Evolutionary conservation across 2,329 filamentous ascomycete genomes (phyloP).

Genomic region (Teratosphaeriaceae sp.): DNA sequence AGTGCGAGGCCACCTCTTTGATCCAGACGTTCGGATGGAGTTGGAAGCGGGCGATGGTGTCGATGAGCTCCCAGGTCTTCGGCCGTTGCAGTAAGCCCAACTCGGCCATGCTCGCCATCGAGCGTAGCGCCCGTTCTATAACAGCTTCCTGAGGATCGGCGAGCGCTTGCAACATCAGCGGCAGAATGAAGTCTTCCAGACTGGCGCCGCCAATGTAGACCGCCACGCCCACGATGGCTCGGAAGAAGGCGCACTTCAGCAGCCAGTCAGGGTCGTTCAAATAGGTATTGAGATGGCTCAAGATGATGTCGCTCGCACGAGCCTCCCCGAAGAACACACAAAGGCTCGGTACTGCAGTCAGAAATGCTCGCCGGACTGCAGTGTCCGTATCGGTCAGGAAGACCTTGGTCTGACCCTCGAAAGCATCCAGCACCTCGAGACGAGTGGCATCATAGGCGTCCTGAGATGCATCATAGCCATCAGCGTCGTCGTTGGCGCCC

Average conservation of each 20-base stretch:
- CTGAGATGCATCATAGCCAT: slow-evolving; percentile 58
- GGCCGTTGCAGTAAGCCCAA: slow-evolving; percentile 79
- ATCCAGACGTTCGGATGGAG: slow-evolving; percentile 97
- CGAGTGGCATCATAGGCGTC: slow-evolving; percentile 84
- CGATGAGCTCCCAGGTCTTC: slow-evolving; percentile 81
- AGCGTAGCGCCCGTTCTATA: slow-evolving; percentile 81
- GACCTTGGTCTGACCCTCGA: slow-evolving; percentile 83
- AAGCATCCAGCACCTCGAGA: slow-evolving; percentile 70
- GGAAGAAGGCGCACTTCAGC: slow-evolving; percentile 93
- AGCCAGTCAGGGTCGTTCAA: slow-evolving; percentile 96
- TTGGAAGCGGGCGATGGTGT: slow-evolving; percentile 75
- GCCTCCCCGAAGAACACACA: slow-evolving; percentile 92
- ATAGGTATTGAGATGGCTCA: slow-evolving; percentile 95
- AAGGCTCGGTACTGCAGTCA: slow-evolving; percentile 83
- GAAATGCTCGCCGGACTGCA: slow-evolving; percentile 80
- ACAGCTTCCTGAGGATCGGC: slow-evolving; percentile 92
- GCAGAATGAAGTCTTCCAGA: slow-evolving; percentile 90
- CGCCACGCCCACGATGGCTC: slow-evolving; percentile 87
- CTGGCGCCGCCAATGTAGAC: slow-evolving; percentile 83
- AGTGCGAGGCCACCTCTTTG: slow-evolving; percentile 78
- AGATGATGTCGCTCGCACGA: slow-evolving; percentile 91
- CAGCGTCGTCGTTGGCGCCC: slow-evolving; percentile 66
- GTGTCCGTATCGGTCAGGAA: slow-evolving; percentile 82
- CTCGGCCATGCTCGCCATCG: slow-evolving; percentile 79
- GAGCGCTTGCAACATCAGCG: slow-evolving; percentile 90